Percentiles rank a stretch among this genome's conserved stretches.
Evolutionary conservation across 768 basidiomycete species (phyloP).

Genomic region (Galerina marginata): DNA sequence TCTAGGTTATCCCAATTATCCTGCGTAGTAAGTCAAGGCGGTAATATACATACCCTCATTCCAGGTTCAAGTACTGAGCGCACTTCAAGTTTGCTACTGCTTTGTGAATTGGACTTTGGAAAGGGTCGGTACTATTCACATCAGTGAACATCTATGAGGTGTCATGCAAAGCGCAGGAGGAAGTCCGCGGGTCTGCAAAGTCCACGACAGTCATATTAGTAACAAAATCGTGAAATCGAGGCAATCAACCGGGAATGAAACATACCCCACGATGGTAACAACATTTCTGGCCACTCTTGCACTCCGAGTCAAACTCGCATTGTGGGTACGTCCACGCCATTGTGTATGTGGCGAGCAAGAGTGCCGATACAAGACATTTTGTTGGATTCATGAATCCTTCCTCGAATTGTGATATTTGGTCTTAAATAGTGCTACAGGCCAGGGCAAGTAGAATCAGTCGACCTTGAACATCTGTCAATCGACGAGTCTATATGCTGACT

Average conservation of each 20-base stretch:
- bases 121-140: background rate
- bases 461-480: background rate
- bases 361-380: slow-evolving; percentile 8
- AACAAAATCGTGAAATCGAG: background rate
- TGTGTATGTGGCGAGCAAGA: slow-evolving; percentile 7
- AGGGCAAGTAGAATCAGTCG: background rate
- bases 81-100: no score
- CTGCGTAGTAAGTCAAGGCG: no score
- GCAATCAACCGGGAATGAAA: background rate
- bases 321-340: slow-evolving; percentile 18
- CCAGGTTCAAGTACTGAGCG: no score
- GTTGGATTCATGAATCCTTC: slow-evolving; percentile 2
- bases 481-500: background rate
- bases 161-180: slow-evolving; percentile 17
- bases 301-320: slow-evolving; percentile 15
- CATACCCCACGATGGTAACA: slow-evolving; percentile 22
- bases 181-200: slow-evolving; percentile 14
- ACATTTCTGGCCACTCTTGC: slow-evolving; percentile 10
- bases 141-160: slow-evolving; percentile 15
- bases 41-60: no score
- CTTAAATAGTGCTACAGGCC: background rate
- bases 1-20: no score
- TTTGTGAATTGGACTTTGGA: no score
- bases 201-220: background rate
- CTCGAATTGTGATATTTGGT: background rate